Evolutionary conservation across 2,329 filamentous ascomycete species (phyloP).

Genomic region (Botrytis squamosa): DNA sequence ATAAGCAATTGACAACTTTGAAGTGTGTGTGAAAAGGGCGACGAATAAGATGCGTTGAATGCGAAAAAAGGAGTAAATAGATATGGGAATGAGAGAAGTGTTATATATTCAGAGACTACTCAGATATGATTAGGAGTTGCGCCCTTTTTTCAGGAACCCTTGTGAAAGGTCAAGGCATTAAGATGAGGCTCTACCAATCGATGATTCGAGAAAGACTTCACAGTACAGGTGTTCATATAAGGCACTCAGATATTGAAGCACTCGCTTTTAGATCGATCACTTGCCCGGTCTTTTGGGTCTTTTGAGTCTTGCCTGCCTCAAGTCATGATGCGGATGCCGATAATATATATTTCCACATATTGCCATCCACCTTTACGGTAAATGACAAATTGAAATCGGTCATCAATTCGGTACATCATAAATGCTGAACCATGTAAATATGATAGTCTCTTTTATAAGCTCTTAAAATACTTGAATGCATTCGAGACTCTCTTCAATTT

Average conservation of each 20-base stretch:
- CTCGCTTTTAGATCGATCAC: neutral
- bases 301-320: too few species aligned
- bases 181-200: neutral
- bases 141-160: neutral
- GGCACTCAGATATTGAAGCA: neutral
- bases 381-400: neutral
- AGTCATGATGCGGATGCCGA: neutral
- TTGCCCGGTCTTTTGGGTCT: neutral
- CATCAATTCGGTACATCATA: neutral
- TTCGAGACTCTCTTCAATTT: neutral
- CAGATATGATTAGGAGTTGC: neutral
- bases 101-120: neutral
- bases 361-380: neutral
- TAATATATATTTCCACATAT: neutral
- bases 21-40: slow-evolving; percentile 4
- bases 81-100: neutral
- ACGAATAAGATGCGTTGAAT: neutral
- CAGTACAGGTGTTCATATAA: neutral
- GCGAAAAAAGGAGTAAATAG: neutral
- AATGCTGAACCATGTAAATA: neutral
- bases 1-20: neutral
- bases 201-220: neutral
- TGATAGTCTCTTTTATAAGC: neutral
- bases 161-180: neutral
- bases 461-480: neutral